Conservation (phyloP, 2,329 filamentous ascomycete species). For the Microsporum ferrugineum region DNA sequence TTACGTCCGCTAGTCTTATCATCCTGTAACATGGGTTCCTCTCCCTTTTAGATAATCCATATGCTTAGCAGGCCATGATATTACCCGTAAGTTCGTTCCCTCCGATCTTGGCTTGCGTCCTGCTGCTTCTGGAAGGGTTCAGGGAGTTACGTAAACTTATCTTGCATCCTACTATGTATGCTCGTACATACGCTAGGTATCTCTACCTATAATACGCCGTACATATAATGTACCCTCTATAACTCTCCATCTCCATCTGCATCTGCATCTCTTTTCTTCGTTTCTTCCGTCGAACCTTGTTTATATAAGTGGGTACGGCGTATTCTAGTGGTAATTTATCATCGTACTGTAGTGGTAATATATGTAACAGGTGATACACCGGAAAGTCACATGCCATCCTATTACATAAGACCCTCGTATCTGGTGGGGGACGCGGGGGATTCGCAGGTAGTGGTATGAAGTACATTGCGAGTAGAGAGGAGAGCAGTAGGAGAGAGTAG, state of each 20-base stretch:
- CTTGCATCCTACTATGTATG: not conserved
- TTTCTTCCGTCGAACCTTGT: not conserved
- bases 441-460: not conserved
- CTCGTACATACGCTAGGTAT: no score
- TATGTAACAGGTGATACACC: not conserved
- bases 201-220: no score
- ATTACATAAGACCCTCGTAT: not conserved
- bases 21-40: not conserved
- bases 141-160: not conserved
- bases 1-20: constrained; percentile 1
- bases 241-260: not conserved
- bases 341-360: not conserved
- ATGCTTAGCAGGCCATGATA: not conserved
- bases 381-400: not conserved
- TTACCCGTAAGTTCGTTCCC: not conserved
- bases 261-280: not conserved
- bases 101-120: not conserved
- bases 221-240: no score
- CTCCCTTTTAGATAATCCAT: not conserved
- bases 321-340: no score
- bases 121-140: not conserved
- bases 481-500: not conserved
- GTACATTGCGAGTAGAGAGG: not conserved
- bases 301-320: no score
- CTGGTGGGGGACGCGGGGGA: not conserved